Base-by-base conservation (phyloP, 2,329 filamentous ascomycete species). In the Fusarium succisae region DNA sequence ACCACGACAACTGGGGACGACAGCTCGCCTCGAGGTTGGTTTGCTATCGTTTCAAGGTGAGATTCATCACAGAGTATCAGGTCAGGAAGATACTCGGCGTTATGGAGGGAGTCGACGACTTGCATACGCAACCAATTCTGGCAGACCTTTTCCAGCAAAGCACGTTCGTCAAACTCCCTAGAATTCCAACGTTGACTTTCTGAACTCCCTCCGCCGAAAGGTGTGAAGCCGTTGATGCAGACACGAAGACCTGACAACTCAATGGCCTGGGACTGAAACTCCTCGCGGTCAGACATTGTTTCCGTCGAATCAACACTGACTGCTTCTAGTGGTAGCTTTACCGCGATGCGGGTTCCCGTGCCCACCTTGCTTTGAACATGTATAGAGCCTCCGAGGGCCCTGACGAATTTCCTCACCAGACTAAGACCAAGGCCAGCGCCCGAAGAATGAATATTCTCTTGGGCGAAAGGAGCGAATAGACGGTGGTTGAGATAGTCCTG, bases 391-490 rank as follows among this genome's bases (percentile, higher is more conserved):
- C 86, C 86, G 0, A 93, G 82, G 13, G 87, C 86, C n/a, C 86
- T 85, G 2, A 91, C 87, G 12, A 93, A 88, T 58, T 84, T 83
- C 22, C 87, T 86, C 9, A 93, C 91, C 17, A 94, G 88, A 48
- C 89, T 91, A 24, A 94, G 82, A 0, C 92, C 92, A 0, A 94
- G 83, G 0, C 92, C 91, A 1, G 89, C 88, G 0, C 92, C 91
- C 0, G 88, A 86, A 0, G 87, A 84, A 6, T 93, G 81, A 0
- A 83, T 80, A 54, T 92, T 86, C 75, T 93, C 92, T 74, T 94
- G 91, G 0, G 85, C 80, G 68, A 93, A 93, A 0, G 91, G 89
- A 0, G 86, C 88, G 75, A 91, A 94, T 0, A 93, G 80, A 18
- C 86, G 85, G 17, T 89, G 86, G 20, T 86, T 84, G 28, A 93